Evolutionary conservation across 495 filamentous ascomycete genomes (phyloP).

Genomic region (Trichoderma asperelloides): DNA sequence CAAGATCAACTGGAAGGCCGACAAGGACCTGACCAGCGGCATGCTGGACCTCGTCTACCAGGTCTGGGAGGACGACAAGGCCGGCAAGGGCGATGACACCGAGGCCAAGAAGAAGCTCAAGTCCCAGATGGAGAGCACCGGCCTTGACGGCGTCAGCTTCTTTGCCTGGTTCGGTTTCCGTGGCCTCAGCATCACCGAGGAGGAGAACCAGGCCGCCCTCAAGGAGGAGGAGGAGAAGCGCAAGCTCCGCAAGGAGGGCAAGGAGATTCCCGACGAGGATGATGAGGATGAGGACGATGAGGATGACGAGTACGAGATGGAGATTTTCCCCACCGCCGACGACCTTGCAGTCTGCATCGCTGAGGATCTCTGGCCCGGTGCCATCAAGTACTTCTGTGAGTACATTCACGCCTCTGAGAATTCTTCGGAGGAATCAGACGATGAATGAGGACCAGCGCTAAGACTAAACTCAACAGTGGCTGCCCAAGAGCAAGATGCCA

Average conservation of each 20-base stretch:
- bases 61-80: conserved; percentile 58
- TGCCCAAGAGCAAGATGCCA: conserved; percentile 50
- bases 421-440: not conserved
- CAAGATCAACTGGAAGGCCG: conserved; percentile 77
- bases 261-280: conserved; percentile 42
- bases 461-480: conserved; percentile 35
- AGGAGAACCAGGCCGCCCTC: conserved; percentile 52
- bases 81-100: conserved; percentile 24
- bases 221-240: conserved; percentile 51
- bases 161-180: conserved; percentile 82
- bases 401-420: conserved; percentile 17
- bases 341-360: conserved; percentile 68
- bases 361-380: conserved; percentile 80
- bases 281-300: conserved; percentile 48
- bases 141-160: conserved; percentile 60
- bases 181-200: conserved; percentile 54
- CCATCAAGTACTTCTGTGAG: conserved; percentile 86
- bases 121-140: conserved; percentile 45
- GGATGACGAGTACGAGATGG: conserved; percentile 47
- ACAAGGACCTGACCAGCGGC: conserved; percentile 73
- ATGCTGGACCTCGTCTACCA: conserved; percentile 61
- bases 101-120: conserved; percentile 44
- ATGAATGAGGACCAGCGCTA: conserved; percentile 8
- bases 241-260: conserved; percentile 45
- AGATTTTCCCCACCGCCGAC: conserved; percentile 76